Evolutionary conservation across 108 stramenopile species (phyloP).

Genomic region (Conticribra guillardii): DNA sequence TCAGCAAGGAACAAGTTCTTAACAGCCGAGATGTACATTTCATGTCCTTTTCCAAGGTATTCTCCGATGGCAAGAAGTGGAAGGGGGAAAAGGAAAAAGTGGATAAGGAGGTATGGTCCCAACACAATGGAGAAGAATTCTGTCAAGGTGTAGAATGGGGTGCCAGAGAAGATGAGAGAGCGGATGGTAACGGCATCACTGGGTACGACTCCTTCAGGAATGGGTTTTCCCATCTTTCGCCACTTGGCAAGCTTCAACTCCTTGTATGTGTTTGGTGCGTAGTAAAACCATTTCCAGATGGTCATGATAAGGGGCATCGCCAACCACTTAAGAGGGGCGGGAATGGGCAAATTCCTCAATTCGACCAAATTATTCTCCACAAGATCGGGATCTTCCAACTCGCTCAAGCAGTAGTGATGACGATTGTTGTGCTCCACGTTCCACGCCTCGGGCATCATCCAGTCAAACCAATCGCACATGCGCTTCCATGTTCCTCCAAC

Average conservation of each 20-base stretch:
- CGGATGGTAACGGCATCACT: constrained; percentile 74
- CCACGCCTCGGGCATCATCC: constrained; percentile 94
- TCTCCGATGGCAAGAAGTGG: constrained; percentile 61
- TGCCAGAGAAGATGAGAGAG: constrained; percentile 46
- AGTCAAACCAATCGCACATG: constrained; percentile 85
- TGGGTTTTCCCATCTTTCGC: constrained; percentile 55
- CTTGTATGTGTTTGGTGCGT: constrained; percentile 93
- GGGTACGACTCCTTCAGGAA: constrained; percentile 67
- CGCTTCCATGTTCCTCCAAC: constrained; percentile 69
- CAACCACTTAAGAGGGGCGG: constrained; percentile 63
- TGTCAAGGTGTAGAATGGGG: constrained; percentile 64
- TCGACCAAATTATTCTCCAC: constrained; percentile 83
- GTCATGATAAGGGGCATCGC: constrained; percentile 54
- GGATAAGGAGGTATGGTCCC: constrained; percentile 79
- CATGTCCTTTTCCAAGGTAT: constrained; percentile 46
- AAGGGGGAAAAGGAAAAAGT: constrained; percentile 73
- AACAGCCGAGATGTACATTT: constrained; percentile 73
- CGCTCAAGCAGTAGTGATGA: constrained; percentile 87
- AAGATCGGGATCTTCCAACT: constrained; percentile 86
- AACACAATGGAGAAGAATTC: constrained; percentile 69
- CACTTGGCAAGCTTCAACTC: constrained; percentile 79
- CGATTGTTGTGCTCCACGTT: constrained; percentile 93
- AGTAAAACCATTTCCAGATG: constrained; percentile 94
- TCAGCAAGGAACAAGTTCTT: constrained; percentile 85
- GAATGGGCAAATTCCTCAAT: constrained; percentile 61